Base-by-base conservation (phyloP, 306 rosid genomes). In the Hippophae gyantsensis region DNA sequence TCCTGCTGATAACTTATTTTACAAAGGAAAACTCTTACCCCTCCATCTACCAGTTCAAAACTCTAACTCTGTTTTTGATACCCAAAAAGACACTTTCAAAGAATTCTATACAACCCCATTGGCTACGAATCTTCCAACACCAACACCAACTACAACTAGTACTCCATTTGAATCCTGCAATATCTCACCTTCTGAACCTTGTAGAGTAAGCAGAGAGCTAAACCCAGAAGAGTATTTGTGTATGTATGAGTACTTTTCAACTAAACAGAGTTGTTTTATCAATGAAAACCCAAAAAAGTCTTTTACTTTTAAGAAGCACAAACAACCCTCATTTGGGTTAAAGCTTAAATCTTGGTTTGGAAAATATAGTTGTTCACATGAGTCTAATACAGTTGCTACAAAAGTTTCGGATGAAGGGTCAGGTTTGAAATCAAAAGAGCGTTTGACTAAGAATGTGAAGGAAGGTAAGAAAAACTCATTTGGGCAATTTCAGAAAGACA, bases 1-100 rank as follows among this genome's bases (percentile, higher is more conserved):
- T 13, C 99, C 99, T 43, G 96, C 99, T 52, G 99, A 93, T 18
- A 97, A 93, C 81, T 97, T 93, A 61, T 93, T 93, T 81, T 93
- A 93, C 84, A 93, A 88, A 64, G 99, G 97, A 56, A 93, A 93
- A 68, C 95, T 93, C 45, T 95, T 93, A 53, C 99, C 99, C 13
- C 99, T 93, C 69, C 99, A 93, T 68, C 97, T 84, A 54, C 78
- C 88, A 43, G 84, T 88, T 6, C 76, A 85, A 45, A 84, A 74
- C 67, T 77, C 95, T 40, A 58, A 14, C 53, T 27, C 61, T 5
- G 44, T 9, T 26, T 59, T 48, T 52, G 23, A 18, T 18, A 18
- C 23, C 23, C 23, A 18, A 18, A 18, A 18, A 26, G 77, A 75
- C 13, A 55, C 13, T 32, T 81, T 81, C 65, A 85, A 80, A 58